phyloP scores from a whole-genome alignment of 1,284 basidiomycete genomes.

The Porogramme epimiltina region DNA sequence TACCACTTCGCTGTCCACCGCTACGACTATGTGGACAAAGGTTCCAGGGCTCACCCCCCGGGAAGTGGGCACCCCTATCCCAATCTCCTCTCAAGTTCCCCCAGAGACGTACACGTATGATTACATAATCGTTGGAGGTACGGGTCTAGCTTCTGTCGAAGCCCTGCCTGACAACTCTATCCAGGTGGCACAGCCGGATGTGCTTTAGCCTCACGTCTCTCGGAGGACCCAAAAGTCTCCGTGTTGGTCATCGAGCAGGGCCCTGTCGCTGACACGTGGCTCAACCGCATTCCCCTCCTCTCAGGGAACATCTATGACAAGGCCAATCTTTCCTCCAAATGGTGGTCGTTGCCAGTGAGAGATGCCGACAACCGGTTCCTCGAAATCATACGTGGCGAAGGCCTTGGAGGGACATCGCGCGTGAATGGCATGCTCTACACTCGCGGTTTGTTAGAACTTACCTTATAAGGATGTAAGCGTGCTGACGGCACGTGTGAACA shows the following conservation, averaged over 20 bases:
- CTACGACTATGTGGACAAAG: too few species aligned
- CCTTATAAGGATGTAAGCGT: too few species aligned
- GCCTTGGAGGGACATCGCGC: conserved; percentile 43
- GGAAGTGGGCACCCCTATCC: too few species aligned
- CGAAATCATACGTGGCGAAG: conserved; percentile 39
- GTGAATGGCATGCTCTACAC: conserved; percentile 46
- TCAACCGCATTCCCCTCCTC: conserved; percentile 36
- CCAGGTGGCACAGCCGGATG: conserved; percentile 39
- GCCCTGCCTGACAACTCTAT: too few species aligned
- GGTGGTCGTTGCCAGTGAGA: conserved; percentile 26
- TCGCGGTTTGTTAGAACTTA: conserved; percentile 30
- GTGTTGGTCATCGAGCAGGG: conserved; percentile 40
- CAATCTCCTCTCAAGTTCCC: too few species aligned
- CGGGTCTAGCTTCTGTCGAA: too few species aligned
- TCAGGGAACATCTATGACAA: conserved; percentile 30
- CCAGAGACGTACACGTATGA: too few species aligned
- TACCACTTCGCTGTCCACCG: too few species aligned
- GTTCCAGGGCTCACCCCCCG: too few species aligned
- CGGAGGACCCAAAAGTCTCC: conserved; percentile 24
- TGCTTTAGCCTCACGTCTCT: conserved; percentile 37
- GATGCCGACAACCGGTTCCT: conserved; percentile 26
- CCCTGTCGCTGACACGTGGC: conserved; percentile 34
- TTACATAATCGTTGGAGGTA: too few species aligned
- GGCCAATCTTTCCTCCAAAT: conserved; percentile 25
- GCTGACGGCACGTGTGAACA: too few species aligned